Evolutionary conservation across 305 asterid species (phyloP).

Genomic region (Coffea humblotiana): DNA sequence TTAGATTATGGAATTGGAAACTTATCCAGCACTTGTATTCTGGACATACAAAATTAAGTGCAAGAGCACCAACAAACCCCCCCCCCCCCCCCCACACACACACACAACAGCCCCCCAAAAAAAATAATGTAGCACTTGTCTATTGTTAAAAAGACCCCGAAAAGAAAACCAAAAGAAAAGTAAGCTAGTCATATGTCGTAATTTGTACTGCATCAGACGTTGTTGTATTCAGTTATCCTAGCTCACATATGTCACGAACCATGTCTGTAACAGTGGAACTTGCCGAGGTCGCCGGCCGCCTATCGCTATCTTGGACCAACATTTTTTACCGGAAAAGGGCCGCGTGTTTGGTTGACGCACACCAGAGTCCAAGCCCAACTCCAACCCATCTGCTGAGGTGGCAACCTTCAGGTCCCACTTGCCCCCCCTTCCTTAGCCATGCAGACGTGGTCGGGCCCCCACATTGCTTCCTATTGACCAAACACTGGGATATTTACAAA

Average conservation of each 20-base stretch:
- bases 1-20: not conserved
- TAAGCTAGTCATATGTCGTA: not conserved
- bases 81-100: no score
- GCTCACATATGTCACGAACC: slow-evolving; percentile 11
- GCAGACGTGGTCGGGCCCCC: slow-evolving; percentile 34
- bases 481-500: slow-evolving; percentile 35
- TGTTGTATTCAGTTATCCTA: not conserved
- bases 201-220: not conserved
- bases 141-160: not conserved
- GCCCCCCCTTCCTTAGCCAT: slow-evolving; percentile 21
- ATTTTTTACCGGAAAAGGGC: slow-evolving; percentile 54
- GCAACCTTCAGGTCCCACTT: slow-evolving; percentile 38
- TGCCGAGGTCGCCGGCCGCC: slow-evolving; percentile 61
- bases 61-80: not conserved
- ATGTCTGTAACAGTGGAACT: slow-evolving; percentile 23
- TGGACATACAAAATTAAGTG: not conserved
- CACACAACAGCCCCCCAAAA: no score
- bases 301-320: slow-evolving; percentile 71
- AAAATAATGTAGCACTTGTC: slow-evolving; percentile 4
- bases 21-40: slow-evolving; percentile 8
- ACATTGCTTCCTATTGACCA: slow-evolving; percentile 24
- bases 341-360: slow-evolving; percentile 47
- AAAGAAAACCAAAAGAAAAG: no score
- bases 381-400: slow-evolving; percentile 30
- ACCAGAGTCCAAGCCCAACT: slow-evolving; percentile 30